These are phyloP conservation scores for Telfairia occidentalis DNA, from an alignment of 331 rosid species.

Conservation along the genomic window DNA sequence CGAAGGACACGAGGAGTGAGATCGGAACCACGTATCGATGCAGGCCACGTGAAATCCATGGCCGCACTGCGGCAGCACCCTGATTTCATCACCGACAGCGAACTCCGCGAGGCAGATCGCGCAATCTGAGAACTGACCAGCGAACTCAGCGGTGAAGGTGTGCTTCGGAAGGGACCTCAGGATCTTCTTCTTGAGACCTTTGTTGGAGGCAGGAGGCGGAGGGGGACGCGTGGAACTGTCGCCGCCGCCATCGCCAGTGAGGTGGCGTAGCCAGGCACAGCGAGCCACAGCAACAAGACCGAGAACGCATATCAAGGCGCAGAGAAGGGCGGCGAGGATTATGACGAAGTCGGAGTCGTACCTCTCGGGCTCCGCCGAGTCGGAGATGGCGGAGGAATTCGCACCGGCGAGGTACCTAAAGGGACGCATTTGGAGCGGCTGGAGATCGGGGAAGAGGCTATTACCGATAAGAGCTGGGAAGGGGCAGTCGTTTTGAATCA, in stretches of 20 bases:
- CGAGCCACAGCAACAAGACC: constrained; percentile 63
- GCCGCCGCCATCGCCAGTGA: constrained; percentile 13
- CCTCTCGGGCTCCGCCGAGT: constrained; percentile 13
- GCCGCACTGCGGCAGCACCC: constrained; percentile 72
- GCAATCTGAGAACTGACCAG: constrained; percentile 47
- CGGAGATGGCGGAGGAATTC: constrained; percentile 24
- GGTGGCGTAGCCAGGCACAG: constrained; percentile 65
- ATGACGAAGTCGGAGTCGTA: constrained; percentile 54
- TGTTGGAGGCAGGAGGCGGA: constrained; percentile 37
- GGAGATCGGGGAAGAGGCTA: constrained; percentile 7
- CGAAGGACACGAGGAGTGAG: constrained; percentile 76
- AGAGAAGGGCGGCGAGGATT: constrained; percentile 64
- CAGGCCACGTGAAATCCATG: constrained; percentile 69
- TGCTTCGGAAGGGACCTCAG: constrained; percentile 60
- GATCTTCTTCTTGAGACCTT: constrained; percentile 64
- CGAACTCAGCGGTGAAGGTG: constrained; percentile 42
- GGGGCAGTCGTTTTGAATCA: constrained; percentile 4
- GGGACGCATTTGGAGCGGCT: constrained; percentile 49
- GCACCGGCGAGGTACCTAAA: constrained; percentile 38
- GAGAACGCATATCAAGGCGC: constrained; percentile 66
- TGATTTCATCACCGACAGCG: constrained; percentile 56
- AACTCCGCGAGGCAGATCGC: constrained; percentile 67
- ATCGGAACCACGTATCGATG: constrained; percentile 68
- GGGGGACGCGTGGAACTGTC: background rate
- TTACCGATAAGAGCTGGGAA: background rate